Base-by-base conservation (phyloP, 83 land plant genomes). In the Larix sibirica region DNA sequence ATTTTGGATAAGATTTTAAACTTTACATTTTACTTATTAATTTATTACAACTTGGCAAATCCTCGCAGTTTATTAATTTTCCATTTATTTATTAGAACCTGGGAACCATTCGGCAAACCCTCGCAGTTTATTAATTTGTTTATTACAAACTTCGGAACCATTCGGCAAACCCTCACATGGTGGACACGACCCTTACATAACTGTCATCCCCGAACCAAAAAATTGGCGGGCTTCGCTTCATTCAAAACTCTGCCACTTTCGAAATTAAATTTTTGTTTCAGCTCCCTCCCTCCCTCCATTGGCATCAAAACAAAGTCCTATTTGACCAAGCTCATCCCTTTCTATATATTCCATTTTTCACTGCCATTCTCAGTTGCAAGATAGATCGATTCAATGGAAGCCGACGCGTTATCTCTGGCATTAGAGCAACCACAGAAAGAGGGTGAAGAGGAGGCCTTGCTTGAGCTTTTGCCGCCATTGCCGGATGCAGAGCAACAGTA, bases 151-250 rank as follows among this genome's bases (percentile, higher is more conserved):
- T 12, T 50, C 56, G 13, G 13, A 50, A 50, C 13, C 3, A 50
- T 50, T 9, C 2, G 56, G 12, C 56, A 50, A 50, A 50, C 56
- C 56, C 56, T 50, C 56, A 50, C 56, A 50, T 50, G 56, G 56
- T 12, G 56, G 0, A 50, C 56, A 50, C 9, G 2, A 50, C 73
- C 73, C 3, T 16, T 24, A 69, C 73, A 69, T 16, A 69, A 69
- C 73, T 69, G 74, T n/a, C 2, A 13, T 33, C 31, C 0, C 42
- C 14, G 38, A 33, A 69, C 36, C 74, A 17, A n/a, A 36, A 69
- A 36, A 33, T 69, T 69, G 74, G 74, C 74, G 74, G 74, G 74
- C 74, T 36, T 36, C 74, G 18, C 38, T 69, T n/a, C 36, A 36
- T 36, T 17, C 74, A 36, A 36, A 36, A n/a, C 44, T 36, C 18